phyloP scores from a whole-genome alignment of 164 flowering plant species.

The Echeveria elegans region DNA sequence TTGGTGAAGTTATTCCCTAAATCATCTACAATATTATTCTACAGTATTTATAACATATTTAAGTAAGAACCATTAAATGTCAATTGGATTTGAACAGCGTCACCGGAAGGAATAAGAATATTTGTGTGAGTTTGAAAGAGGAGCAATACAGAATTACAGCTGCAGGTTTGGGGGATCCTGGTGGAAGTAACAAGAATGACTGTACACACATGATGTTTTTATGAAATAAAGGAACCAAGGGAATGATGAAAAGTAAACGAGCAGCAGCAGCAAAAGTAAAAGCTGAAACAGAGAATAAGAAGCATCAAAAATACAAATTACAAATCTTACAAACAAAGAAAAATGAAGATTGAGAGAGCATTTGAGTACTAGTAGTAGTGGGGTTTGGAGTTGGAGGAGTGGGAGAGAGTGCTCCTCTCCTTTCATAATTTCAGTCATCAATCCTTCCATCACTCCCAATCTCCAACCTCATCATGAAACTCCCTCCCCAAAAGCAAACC shows the following conservation, averaged over 20 bases:
- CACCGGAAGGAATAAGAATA: neutral
- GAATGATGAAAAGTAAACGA: slow-evolving; percentile 6
- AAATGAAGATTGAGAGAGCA: neutral
- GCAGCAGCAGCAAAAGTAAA: neutral
- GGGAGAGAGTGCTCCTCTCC: neutral
- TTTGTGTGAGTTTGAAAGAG: neutral
- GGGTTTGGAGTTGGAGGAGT: neutral
- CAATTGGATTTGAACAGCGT: neutral
- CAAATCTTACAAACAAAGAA: slow-evolving; percentile 1
- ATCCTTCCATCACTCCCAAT: neutral
- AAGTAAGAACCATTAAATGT: neutral
- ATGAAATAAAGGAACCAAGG: slow-evolving; percentile 1
- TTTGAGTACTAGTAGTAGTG: neutral
- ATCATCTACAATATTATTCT: too few species aligned
- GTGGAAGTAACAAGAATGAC: neutral
- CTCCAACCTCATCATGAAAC: neutral
- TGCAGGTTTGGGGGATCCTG: neutral
- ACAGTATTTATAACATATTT: too few species aligned
- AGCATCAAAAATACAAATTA: neutral
- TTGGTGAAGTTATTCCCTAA: too few species aligned
- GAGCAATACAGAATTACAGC: neutral
- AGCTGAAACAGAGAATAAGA: slow-evolving; percentile 2
- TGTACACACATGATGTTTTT: slow-evolving; percentile 8
- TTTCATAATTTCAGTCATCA: slow-evolving; percentile 4
- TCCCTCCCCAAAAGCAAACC: neutral